Evolutionary conservation across 352 stramenopile genomes (phyloP).

Genomic region (Pythium graminicola): DNA sequence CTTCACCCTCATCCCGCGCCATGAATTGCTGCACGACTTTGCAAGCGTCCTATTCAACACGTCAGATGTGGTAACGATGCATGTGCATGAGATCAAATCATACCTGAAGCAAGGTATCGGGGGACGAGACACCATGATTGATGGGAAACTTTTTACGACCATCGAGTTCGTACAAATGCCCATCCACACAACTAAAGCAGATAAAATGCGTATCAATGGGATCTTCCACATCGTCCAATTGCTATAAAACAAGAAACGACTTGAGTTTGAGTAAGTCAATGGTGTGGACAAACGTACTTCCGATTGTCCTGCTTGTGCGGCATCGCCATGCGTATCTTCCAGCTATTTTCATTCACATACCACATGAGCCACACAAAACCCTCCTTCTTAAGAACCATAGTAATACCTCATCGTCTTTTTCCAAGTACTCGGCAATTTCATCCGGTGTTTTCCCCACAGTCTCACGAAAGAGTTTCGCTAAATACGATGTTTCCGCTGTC

Average conservation of each 20-base stretch:
- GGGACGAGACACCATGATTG: slow-evolving; percentile 87
- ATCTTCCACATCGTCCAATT: slow-evolving; percentile 88
- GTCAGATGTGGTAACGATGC: background rate
- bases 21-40: slow-evolving; percentile 92
- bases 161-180: slow-evolving; percentile 94
- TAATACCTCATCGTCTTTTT: slow-evolving; percentile 83
- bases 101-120: slow-evolving; percentile 80
- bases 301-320: slow-evolving; percentile 87
- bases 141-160: slow-evolving; percentile 93
- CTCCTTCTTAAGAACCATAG: too few relatives aligned
- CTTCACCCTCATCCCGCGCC: slow-evolving; percentile 89
- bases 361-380: too few relatives aligned
- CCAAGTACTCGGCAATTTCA: slow-evolving; percentile 82
- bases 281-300: slow-evolving; percentile 26
- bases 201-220: slow-evolving; percentile 96
- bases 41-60: slow-evolving; percentile 69
- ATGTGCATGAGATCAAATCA: background rate
- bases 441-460: slow-evolving; percentile 72
- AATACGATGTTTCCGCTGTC: slow-evolving; percentile 34
- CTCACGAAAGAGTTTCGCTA: slow-evolving; percentile 78
- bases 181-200: slow-evolving; percentile 92
- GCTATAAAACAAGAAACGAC: slow-evolving; percentile 24
- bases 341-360: slow-evolving; percentile 53
- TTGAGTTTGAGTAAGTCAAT: background rate
- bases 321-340: slow-evolving; percentile 88